Base-by-base conservation (phyloP, 176 grass and related monocot species). In the Triticum urartu region DNA sequence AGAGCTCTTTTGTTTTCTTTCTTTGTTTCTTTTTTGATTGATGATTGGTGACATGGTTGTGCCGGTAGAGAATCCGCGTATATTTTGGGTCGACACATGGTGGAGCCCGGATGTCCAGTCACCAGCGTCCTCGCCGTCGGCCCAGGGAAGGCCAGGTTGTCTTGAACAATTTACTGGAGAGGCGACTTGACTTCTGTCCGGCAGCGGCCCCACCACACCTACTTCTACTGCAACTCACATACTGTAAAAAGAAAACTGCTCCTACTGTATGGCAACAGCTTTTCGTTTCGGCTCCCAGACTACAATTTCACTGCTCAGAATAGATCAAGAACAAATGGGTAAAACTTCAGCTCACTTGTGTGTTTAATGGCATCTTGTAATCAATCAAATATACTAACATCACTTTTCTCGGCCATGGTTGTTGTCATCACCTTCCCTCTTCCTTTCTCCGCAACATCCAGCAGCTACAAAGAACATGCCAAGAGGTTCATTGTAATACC, bases 371-470 rank as follows among this genome's bases (percentile, higher is more conserved):
- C 12, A 11, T 25, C 32, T 58, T 42, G 39, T 42, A 42, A 9
- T 42, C 39, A 42, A 9, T 40, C 39, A 40, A 40, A 40, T 40
- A 40, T 36, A 36, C 35, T 9, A 40, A 40, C 39, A 40, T 40
- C 39, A 40, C 39, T 42, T 42, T 42, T 42, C 39, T 42, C 39
- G 39, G 39, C 8, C 9, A 42, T 42, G 39, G 39, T 42, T 42
- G 39, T 42, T 42, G 39, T 42, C 39, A 42, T 42, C 39, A 43
- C 42, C 42, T 43, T 43, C 10, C 42, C 91, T 82, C 93, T 94
- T 89, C 94, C 90, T 86, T 78, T 85, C 86, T 95, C 95, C 95
- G 5, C 91, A 93, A 90, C 95, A 98, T 68, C 95, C 93, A 86
- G 95, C 60, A 64, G 94, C 95, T 98, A 91, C 75, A 88, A 65